These are phyloP conservation scores for Globisporangium acanthophoron DNA, from an alignment of 352 stramenopile genomes.

Conservation along the genomic window DNA sequence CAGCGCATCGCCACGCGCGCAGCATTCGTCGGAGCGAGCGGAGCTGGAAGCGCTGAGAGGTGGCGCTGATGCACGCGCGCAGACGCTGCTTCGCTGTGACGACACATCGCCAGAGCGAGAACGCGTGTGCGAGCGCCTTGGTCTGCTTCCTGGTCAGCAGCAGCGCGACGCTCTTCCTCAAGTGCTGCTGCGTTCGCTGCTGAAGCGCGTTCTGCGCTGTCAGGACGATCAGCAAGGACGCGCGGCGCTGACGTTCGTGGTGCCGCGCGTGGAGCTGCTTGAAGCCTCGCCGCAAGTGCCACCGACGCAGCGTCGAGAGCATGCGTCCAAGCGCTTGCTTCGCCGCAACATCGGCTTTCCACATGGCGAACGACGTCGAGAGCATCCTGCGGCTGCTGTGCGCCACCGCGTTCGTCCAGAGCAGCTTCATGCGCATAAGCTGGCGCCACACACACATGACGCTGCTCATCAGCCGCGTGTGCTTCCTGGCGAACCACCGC, in stretches of 20 bases:
- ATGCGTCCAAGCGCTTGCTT: not conserved
- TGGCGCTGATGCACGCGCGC: not conserved
- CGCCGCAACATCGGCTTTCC: constrained; percentile 1
- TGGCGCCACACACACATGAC: constrained; percentile 2
- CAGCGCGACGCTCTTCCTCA: constrained; percentile 18
- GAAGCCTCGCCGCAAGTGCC: constrained; percentile 16
- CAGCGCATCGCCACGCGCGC: not conserved
- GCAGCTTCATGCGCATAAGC: not conserved
- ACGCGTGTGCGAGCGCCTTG: constrained; percentile 1
- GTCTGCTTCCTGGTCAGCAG: constrained; percentile 20
- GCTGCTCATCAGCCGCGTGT: not conserved
- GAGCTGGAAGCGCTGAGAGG: not conserved
- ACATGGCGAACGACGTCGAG: constrained; percentile 5
- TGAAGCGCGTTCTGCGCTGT: constrained; percentile 24
- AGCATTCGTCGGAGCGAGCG: constrained; percentile 2
- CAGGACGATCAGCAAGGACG: constrained; percentile 31
- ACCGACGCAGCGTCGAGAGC: constrained; percentile 4
- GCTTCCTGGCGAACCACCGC: not conserved
- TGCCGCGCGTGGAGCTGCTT: constrained; percentile 7
- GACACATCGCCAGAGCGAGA: constrained; percentile 6
- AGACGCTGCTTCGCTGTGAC: not conserved
- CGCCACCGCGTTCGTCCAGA: not conserved
- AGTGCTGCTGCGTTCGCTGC: constrained; percentile 24
- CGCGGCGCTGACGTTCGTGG: constrained; percentile 17
- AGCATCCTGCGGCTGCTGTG: not conserved